Evolutionary conservation across 2,329 filamentous ascomycete species (phyloP).

Genomic region (Pyricularia pennisetigena): DNA sequence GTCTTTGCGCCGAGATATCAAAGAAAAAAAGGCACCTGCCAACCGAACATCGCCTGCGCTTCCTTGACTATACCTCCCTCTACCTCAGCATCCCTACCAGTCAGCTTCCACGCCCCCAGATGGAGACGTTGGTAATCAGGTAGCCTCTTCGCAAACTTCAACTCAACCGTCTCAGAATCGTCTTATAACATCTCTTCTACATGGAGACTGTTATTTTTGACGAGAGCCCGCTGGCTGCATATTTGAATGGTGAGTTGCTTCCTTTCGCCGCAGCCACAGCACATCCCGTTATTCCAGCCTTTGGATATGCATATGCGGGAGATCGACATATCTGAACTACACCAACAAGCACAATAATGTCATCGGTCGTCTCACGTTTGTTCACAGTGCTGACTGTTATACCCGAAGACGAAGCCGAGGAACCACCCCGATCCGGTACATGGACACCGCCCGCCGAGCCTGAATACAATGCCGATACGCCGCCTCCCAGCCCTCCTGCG

Average conservation of each 20-base stretch:
- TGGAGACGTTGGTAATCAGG: background rate
- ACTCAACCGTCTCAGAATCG: background rate
- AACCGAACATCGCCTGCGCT: background rate
- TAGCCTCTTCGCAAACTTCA: background rate
- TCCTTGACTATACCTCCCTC: background rate
- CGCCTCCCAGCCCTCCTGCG: conserved; percentile 31
- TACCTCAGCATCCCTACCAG: background rate
- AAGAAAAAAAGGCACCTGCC: background rate
- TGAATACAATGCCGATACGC: conserved; percentile 24
- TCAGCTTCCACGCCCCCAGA: background rate
- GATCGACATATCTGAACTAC: background rate
- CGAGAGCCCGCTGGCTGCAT: conserved; percentile 78
- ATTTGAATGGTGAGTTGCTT: conserved; percentile 65
- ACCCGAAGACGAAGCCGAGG: conserved; percentile 39
- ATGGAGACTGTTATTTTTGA: conserved; percentile 88
- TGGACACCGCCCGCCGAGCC: conserved; percentile 32
- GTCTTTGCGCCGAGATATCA: background rate
- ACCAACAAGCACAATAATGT: background rate
- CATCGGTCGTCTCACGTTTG: conserved; percentile 4
- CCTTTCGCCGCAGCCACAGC: conserved; percentile 5
- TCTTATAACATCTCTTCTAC: conserved; percentile 9
- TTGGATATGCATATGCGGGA: background rate
- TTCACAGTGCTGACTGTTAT: conserved; percentile 11
- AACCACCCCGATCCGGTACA: conserved; percentile 22
- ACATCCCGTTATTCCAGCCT: conserved; percentile 3